Evolutionary conservation across 352 stramenopile species (phyloP).

Genomic region (Phytophthora pistaciae): DNA sequence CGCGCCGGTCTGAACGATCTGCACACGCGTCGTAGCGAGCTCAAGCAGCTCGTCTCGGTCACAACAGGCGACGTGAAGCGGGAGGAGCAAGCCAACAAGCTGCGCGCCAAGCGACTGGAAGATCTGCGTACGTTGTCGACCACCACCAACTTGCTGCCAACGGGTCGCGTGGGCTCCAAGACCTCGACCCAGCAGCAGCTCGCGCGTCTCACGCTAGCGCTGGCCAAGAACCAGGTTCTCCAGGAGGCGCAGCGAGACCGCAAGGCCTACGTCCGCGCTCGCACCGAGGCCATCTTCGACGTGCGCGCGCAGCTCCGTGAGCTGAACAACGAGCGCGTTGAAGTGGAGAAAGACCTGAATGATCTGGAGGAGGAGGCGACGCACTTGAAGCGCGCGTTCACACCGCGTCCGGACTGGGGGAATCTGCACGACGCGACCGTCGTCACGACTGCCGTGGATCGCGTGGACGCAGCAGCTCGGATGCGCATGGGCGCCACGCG

Average conservation of each 20-base stretch:
- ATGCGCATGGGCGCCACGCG: conserved; percentile 41
- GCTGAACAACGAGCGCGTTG: conserved; percentile 38
- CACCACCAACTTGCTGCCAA: conserved; percentile 16
- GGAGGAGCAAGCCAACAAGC: conserved; percentile 62
- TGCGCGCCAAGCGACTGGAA: conserved; percentile 65
- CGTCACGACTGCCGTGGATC: conserved; percentile 67
- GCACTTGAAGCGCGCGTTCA: conserved; percentile 64
- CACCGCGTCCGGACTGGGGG: conserved; percentile 73
- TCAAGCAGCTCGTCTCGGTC: conserved; percentile 67
- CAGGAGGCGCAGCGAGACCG: conserved; percentile 23
- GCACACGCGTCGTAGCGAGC: conserved; percentile 57
- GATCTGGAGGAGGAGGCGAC: conserved; percentile 46
- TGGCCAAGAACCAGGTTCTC: conserved; percentile 39
- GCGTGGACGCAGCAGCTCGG: conserved; percentile 39
- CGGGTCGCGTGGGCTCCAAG: conserved; percentile 22
- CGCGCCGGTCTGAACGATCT: conserved; percentile 64
- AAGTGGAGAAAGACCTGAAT: conserved; percentile 32
- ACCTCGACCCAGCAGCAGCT: conserved; percentile 31
- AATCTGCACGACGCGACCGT: conserved; percentile 59
- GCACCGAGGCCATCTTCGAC: conserved; percentile 74
- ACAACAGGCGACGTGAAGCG: conserved; percentile 57
- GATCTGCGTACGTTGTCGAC: conserved; percentile 32
- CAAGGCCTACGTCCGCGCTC: conserved; percentile 40
- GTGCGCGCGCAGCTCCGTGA: conserved; percentile 51
- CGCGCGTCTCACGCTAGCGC: conserved; percentile 21